Base-by-base conservation (phyloP, 2,329 filamentous ascomycete genomes). In the Colletotrichum higginsianum region DNA sequence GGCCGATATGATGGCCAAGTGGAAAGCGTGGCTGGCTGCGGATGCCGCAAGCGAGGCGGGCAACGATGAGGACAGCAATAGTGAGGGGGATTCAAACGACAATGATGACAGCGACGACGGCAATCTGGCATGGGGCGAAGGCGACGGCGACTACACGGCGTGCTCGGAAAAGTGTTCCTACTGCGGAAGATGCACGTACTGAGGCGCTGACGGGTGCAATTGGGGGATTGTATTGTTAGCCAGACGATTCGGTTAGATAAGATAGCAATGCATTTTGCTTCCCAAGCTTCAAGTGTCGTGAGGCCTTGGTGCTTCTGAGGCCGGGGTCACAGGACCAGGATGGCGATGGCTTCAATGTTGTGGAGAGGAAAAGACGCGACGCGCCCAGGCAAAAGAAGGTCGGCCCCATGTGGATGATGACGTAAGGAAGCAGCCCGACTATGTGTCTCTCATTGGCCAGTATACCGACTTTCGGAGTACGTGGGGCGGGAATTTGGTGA, bases 181-280 rank as follows among this genome's bases (percentile, higher is more conserved):
- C 50, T 74, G 73, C 50, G 73, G 67, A 11, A 66, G 52, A 13
- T 74, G 73, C 21, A 67, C 57, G 4, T 74, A 73, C n/a, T 72
- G 53, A 68, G 5, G 18, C 11, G 11, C 7, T 16, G n/a, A 38
- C 35, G 35, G 35, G 8, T 38, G 9, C 2, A 38, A 38, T 38
- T 38, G 35, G 35, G 35, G 6, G 13, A 18, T 16, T 12, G 18
- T n/a, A 2, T 18, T 35, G 5, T 53, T 26, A 21, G 47, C 21
- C n/a, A 13, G 47, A 13, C 47, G 11, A 12, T 23, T 49, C 11
- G 11, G 18, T 49, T 21, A 23, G 4, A 23, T 18, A 18, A 23
- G 1, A 23, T 47, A 21, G 44, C 44, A 47, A 47, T 47, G n/a
- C 18, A 18, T 3, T 47, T 16, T 9, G 18, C n/a, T 21, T 16